Conservation (phyloP, 139 green algal genomes). For the Klebsormidium nitens region DNA sequence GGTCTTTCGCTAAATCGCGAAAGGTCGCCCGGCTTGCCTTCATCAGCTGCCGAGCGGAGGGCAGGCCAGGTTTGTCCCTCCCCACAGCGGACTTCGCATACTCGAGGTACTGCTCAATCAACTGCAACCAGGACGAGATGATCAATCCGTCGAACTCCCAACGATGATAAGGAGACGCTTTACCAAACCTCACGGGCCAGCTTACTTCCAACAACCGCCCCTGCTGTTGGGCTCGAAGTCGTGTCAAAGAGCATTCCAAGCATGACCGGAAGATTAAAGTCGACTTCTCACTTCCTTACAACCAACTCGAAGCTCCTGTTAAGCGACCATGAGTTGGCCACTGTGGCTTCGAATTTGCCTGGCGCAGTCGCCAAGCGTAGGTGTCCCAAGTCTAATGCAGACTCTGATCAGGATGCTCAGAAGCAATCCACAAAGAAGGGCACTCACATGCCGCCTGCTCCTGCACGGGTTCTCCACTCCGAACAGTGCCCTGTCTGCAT, state of each 20-base stretch:
- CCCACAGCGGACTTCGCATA: slow-evolving; percentile 25
- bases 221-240: neutral
- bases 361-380: neutral
- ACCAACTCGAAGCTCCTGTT: too few species aligned
- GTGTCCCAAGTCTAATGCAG: too few species aligned
- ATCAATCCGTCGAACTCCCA: too few species aligned
- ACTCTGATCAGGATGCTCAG: too few species aligned
- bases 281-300: too few species aligned
- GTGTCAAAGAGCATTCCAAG: neutral
- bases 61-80: slow-evolving; percentile 7
- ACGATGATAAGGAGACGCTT: too few species aligned
- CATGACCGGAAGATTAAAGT: too few species aligned
- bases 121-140: neutral
- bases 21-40: slow-evolving; percentile 7
- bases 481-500: slow-evolving; percentile 18
- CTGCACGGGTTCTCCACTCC: neutral
- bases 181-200: too few species aligned
- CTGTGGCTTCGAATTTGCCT: neutral
- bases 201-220: too few species aligned
- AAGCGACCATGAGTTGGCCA: too few species aligned
- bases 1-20: too few species aligned
- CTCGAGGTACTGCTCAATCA: slow-evolving; percentile 21
- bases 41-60: slow-evolving; percentile 15
- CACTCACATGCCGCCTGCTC: slow-evolving; percentile 7
- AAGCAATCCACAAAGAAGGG: neutral